Percentiles rank a stretch among this genome's conserved stretches.
These are phyloP conservation scores for Penicillium sp. DNA, from an alignment of 2,329 filamentous ascomycete genomes.

Conservation along the genomic window DNA sequence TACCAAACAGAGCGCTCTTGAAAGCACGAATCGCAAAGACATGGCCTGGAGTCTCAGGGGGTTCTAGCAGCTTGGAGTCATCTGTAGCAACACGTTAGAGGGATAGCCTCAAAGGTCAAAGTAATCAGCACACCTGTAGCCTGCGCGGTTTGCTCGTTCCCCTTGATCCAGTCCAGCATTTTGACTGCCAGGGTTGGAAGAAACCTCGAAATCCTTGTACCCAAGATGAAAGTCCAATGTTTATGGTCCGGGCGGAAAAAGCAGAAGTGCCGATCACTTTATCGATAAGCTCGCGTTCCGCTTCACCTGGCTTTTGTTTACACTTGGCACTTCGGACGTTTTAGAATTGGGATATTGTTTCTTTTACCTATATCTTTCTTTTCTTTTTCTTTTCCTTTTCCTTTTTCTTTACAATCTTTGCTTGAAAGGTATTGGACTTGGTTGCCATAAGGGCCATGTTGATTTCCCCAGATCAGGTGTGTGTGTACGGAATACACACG, in stretches of 20 bases:
- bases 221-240: conserved; percentile 24
- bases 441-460: neutral
- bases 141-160: conserved; percentile 15
- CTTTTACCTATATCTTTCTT: neutral
- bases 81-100: conserved; percentile 20
- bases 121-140: conserved; percentile 15
- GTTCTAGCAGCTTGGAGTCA: conserved; percentile 55
- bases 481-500: too few relatives aligned
- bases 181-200: neutral
- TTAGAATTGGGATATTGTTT: neutral
- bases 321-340: neutral
- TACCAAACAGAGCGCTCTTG: conserved; percentile 63
- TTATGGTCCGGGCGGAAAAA: conserved; percentile 26
- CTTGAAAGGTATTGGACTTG: neutral
- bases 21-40: conserved; percentile 67
- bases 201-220: neutral
- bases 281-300: conserved; percentile 6
- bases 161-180: conserved; percentile 28
- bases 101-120: neutral
- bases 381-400: neutral
- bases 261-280: conserved; percentile 12
- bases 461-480: neutral
- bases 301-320: neutral
- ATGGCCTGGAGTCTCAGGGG: conserved; percentile 63
- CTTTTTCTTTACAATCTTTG: too few relatives aligned